Evolutionary conservation across 2,329 filamentous ascomycete genomes (phyloP).

Genomic region (Sporothrix pallida): DNA sequence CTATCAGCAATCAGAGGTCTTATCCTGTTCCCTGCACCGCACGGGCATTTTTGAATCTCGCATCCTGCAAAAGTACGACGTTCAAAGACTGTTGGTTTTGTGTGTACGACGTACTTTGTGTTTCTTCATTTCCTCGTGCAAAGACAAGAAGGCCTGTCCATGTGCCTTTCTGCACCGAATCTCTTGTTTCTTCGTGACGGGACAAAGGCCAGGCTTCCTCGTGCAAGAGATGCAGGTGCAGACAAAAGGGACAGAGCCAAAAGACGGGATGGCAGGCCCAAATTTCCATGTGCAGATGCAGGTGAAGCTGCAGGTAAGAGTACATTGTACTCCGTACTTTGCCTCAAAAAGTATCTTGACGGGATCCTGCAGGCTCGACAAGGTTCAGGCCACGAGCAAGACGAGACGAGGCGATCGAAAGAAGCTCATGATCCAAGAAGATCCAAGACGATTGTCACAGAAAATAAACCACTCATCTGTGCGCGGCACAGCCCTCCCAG

Average conservation of each 20-base stretch:
- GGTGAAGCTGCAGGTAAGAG: not conserved
- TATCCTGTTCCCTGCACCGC: not conserved
- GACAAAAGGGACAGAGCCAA: no score
- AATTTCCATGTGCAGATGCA: conserved; percentile 20
- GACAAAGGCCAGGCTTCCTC: not conserved
- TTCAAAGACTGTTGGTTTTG: not conserved
- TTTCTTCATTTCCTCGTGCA: not conserved
- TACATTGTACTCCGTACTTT: not conserved
- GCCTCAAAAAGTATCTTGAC: not conserved
- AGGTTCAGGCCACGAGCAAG: conserved; percentile 6
- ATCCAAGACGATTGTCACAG: not conserved
- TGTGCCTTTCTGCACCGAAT: not conserved
- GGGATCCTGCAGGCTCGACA: conserved; percentile 16
- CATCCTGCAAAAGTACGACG: not conserved
- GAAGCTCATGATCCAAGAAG: not conserved
- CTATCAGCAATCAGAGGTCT: not conserved
- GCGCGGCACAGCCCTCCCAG: conserved; percentile 24
- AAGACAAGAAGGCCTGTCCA: not conserved
- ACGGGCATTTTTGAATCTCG: conserved; percentile 19
- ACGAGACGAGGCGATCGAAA: conserved; percentile 7
- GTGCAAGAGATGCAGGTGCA: not conserved
- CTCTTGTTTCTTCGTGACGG: not conserved
- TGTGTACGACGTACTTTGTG: not conserved
- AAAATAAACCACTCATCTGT: not conserved
- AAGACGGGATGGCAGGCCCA: not conserved